Evolutionary conservation across 148 eudicot species (phyloP), one percentile per base, ranked within the genome.

Genomic region (Linanthus parryae): DNA sequence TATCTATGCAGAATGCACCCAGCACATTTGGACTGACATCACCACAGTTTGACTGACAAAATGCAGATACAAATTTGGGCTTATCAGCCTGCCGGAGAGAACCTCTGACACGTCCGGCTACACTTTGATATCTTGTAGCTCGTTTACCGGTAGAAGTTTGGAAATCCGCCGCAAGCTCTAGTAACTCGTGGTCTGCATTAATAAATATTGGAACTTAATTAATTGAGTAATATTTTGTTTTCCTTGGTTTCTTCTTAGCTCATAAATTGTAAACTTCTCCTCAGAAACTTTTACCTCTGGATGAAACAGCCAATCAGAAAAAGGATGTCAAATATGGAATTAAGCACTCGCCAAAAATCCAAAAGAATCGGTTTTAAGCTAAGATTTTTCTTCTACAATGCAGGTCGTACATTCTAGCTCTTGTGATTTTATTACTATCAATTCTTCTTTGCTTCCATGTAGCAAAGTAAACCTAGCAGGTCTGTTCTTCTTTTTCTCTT

Each of bases 21-120:
- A 87, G 83, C 48, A 76, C 79, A 68, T 92, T 92, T 23, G 98
- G 98, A 52, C 98, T 92, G 46, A 92, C 98, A 71, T 92, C 98
- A 7, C 98, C 98, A 40, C 88, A 81, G 56, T 87, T 92, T 59
- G 94, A 52, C 69, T 92, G 98, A 64, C 98, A 92, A 76, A 92
- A 92, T 13, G 98, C 96, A 65, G 98, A 66, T 30, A 92, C 88
- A 62, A 92, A 92, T 51, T 42, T 73, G 27, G 98, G 98, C 55
- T 71, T 81, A 34, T 71, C 78, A 14, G 81, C 79, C 55, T 73
- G 80, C 67, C 82, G 68, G 18, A 87, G 85, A 47, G 70, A 57
- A 65, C 83, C 84, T 58, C 98, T 77, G 37, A 92, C 88, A 37
- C 90, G 85, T 54, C 68, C 71, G 48, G 94, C 79, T 41, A 75